A percentile compares a stretch with the other conserved stretches of the same genome.
Conservation (phyloP, 2,329 filamentous ascomycete genomes). For the Ascochyta rabiei region DNA sequence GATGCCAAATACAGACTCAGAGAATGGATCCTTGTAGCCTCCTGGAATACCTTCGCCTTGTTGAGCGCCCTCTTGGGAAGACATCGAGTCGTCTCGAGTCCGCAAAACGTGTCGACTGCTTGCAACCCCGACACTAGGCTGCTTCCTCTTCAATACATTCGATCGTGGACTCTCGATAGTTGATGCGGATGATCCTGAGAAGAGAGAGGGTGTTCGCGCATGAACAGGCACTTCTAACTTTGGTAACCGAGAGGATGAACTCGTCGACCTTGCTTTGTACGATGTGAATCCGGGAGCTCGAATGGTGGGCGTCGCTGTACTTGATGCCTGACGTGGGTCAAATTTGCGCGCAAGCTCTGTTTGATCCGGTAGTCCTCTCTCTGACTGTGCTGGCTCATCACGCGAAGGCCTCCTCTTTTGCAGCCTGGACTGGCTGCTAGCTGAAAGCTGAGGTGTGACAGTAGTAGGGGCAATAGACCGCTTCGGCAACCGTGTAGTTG, state of each 20-base stretch:
- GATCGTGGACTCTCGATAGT: conserved; percentile 54
- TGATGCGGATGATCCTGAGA: conserved; percentile 56
- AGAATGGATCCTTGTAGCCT: conserved; percentile 48
- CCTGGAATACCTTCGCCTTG: conserved; percentile 35
- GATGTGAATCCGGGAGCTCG: conserved; percentile 21
- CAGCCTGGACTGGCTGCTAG: conserved; percentile 39
- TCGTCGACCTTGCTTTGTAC: conserved; percentile 33
- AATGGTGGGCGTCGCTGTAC: conserved; percentile 29
- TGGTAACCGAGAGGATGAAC: conserved; percentile 41
- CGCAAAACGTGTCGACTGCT: conserved; percentile 38
- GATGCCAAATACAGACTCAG: conserved; percentile 53
- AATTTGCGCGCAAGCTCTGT: conserved; percentile 25
- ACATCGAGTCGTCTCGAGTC: conserved; percentile 41
- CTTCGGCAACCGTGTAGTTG: conserved; percentile 45
- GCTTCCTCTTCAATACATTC: conserved; percentile 53
- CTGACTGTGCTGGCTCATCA: conserved; percentile 37
- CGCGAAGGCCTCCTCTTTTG: conserved; percentile 44
- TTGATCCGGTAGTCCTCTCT: conserved; percentile 26
- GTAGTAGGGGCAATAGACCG: conserved; percentile 45
- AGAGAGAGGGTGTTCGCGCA: conserved; percentile 55
- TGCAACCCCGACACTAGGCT: conserved; percentile 49
- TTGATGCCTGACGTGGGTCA: conserved; percentile 32
- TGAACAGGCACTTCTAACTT: conserved; percentile 43
- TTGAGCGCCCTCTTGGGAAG: conserved; percentile 42
- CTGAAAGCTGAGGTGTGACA: conserved; percentile 33